Conservation (phyloP, 1,284 basidiomycete genomes). For the Irpex rosettiformis region DNA sequence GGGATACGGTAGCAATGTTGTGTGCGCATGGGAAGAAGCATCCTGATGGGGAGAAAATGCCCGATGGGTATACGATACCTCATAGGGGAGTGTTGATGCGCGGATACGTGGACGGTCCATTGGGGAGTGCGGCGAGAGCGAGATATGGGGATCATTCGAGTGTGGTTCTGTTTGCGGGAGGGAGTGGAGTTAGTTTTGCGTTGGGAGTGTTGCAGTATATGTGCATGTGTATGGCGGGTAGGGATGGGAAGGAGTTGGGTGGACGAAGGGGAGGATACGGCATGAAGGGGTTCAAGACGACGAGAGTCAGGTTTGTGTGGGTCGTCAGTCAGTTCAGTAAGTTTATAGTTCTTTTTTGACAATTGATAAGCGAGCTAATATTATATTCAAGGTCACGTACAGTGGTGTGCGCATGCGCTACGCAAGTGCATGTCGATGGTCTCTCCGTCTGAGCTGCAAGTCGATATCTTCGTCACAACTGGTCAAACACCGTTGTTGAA, state of each 20-base stretch:
- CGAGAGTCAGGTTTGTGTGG: slow-evolving; percentile 80
- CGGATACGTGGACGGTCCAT: slow-evolving; percentile 73
- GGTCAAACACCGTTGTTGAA: slow-evolving; percentile 24
- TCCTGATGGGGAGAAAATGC: slow-evolving; percentile 32
- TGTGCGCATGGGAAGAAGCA: slow-evolving; percentile 27
- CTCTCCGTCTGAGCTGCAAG: slow-evolving; percentile 52
- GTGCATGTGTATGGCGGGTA: slow-evolving; percentile 57
- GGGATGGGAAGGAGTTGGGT: slow-evolving; percentile 45
- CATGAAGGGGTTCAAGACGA: slow-evolving; percentile 43
- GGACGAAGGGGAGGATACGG: slow-evolving; percentile 42
- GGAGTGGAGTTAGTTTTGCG: slow-evolving; percentile 79
- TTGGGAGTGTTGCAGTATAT: slow-evolving; percentile 71
- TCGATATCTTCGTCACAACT: slow-evolving; percentile 83
- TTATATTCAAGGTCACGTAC: slow-evolving; percentile 60
- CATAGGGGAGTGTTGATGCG: slow-evolving; percentile 56
- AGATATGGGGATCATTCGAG: slow-evolving; percentile 66
- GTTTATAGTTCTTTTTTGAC: slow-evolving; percentile 31
- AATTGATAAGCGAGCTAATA: slow-evolving; percentile 1
- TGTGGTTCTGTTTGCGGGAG: slow-evolving; percentile 73
- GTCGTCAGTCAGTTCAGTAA: slow-evolving; percentile 77
- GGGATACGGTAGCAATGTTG: slow-evolving; percentile 48
- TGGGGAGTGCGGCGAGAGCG: slow-evolving; percentile 69
- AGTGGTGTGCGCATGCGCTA: slow-evolving; percentile 76
- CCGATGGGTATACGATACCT: slow-evolving; percentile 31
- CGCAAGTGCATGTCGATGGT: slow-evolving; percentile 67